A percentile compares a stretch with the other conserved stretches of the same genome.
Conservation (phyloP, 75 land plant species). For the Cupressus sempervirens region DNA sequence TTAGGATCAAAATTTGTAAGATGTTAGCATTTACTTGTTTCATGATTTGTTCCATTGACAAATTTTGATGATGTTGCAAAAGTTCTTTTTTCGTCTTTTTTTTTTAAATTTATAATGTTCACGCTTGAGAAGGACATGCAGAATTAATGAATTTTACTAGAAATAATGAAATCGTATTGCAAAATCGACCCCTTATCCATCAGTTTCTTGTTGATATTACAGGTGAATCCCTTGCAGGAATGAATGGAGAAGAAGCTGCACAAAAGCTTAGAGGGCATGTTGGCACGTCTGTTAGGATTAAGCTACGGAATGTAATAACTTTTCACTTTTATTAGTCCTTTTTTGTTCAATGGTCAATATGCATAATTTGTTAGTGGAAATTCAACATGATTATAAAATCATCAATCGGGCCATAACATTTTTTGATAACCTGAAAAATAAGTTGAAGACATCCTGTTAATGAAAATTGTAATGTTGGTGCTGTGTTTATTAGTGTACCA, state of each 20-base stretch:
- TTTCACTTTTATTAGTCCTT: background rate
- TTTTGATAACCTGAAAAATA: background rate
- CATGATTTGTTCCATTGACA: background rate
- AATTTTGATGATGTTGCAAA: background rate
- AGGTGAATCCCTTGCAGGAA: slow-evolving; percentile 70
- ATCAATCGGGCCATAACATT: background rate
- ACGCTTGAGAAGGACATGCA: background rate
- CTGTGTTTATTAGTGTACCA: background rate
- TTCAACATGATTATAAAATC: background rate
- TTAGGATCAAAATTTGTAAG: background rate
- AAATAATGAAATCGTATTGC: background rate
- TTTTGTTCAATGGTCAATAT: background rate
- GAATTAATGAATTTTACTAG: background rate
- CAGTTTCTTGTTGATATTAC: slow-evolving; percentile 8
- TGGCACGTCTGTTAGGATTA: slow-evolving; percentile 84
- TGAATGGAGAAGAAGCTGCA: slow-evolving; percentile 87
- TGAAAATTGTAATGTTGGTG: background rate
- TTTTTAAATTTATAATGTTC: background rate
- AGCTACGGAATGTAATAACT: slow-evolving; percentile 51
- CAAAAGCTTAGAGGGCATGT: slow-evolving; percentile 83
- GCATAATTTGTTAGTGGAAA: background rate
- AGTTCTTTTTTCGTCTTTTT: background rate
- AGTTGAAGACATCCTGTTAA: background rate
- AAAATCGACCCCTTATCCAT: background rate
- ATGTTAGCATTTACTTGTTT: background rate